These are phyloP conservation scores for Luffa acutangula DNA, from an alignment of 306 rosid genomes.

Conservation along the genomic window DNA sequence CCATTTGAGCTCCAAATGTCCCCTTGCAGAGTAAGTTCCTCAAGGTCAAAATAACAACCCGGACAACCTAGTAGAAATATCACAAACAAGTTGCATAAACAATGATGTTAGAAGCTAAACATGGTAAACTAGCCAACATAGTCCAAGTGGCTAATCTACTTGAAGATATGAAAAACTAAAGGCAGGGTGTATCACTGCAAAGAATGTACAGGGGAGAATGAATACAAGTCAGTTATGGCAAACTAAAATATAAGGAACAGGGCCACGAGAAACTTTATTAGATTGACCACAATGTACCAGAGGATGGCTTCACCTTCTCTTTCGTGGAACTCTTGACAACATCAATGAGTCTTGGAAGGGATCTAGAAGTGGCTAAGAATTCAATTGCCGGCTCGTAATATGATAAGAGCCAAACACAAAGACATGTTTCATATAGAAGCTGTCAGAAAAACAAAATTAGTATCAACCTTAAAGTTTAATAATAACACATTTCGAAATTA, in stretches of 20 bases:
- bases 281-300: conserved; percentile 7
- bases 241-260: not conserved
- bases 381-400: conserved; percentile 93
- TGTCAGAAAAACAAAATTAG: conserved; percentile 28
- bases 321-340: conserved; percentile 92
- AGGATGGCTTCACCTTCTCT: conserved; percentile 64
- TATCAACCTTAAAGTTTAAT: conserved; percentile 3
- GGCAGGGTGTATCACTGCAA: not conserved
- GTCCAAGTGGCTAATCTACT: not conserved
- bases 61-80: conserved; percentile 67
- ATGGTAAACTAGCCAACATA: not conserved
- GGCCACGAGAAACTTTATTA: not conserved
- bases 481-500: not conserved
- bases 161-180: not conserved
- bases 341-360: conserved; percentile 81
- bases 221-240: not conserved
- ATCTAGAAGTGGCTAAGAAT: conserved; percentile 80
- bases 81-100: conserved; percentile 9
- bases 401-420: conserved; percentile 92
- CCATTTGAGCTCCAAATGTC: conserved; percentile 93
- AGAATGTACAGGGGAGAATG: not conserved
- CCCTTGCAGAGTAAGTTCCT: conserved; percentile 82
- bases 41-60: conserved; percentile 85
- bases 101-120: not conserved
- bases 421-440: conserved; percentile 95